These are phyloP conservation scores for Sporothrix globosa DNA, from an alignment of 2,329 filamentous ascomycete species.

Conservation along the genomic window DNA sequence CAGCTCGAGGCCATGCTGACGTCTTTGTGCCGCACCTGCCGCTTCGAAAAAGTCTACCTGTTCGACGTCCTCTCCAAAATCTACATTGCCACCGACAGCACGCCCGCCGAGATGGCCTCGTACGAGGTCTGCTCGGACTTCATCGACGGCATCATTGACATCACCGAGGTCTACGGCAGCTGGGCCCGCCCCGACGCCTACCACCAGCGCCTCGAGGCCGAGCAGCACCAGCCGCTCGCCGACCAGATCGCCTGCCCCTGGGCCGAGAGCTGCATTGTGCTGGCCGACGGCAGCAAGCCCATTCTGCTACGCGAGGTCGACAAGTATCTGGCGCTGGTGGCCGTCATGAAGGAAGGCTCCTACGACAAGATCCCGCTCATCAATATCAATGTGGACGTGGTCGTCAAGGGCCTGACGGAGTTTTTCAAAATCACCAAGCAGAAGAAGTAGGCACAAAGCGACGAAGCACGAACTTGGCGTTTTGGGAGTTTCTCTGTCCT, in stretches of 20 bases:
- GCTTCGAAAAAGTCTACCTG: constrained; percentile 96
- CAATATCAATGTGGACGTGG: constrained; percentile 83
- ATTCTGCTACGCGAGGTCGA: constrained; percentile 72
- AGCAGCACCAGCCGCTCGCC: constrained; percentile 64
- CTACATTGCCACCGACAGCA: constrained; percentile 94
- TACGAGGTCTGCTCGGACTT: constrained; percentile 99
- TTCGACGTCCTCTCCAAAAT: constrained; percentile 98
- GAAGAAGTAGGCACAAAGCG: constrained; percentile 42
- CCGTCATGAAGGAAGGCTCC: constrained; percentile 83
- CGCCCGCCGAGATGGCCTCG: constrained; percentile 89
- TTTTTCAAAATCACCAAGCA: constrained; percentile 75
- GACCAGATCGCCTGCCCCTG: constrained; percentile 68
- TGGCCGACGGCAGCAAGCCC: constrained; percentile 65
- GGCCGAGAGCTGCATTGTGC: constrained; percentile 69
- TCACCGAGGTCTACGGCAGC: constrained; percentile 88
- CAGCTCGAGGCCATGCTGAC: constrained; percentile 94
- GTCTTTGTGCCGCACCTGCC: constrained; percentile 87
- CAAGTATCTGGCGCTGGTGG: constrained; percentile 77
- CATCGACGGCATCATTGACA: constrained; percentile 96
- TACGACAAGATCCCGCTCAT: constrained; percentile 83
- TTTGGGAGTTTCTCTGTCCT: not conserved
- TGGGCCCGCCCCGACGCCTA: constrained; percentile 65
- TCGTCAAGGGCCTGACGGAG: constrained; percentile 75
- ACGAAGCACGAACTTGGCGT: not conserved
- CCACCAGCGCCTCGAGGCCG: constrained; percentile 59